phyloP scores from a whole-genome alignment of 768 basidiomycete species.

The Boletus speciosus region DNA sequence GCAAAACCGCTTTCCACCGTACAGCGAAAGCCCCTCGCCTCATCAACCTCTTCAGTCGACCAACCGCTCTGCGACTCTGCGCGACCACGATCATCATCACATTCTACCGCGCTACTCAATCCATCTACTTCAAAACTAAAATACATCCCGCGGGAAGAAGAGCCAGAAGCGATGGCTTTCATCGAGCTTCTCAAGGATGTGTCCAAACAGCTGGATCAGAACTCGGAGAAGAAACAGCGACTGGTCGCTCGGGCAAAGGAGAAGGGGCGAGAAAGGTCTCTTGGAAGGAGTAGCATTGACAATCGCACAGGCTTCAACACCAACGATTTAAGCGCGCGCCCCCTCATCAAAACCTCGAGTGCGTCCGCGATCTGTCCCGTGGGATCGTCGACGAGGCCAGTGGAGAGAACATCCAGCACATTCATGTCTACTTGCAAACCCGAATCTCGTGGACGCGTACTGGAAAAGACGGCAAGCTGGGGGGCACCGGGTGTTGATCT shows the following conservation, averaged over 20 bases:
- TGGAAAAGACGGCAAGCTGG: conserved; percentile 8
- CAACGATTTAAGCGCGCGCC: background rate
- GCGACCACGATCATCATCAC: conserved; percentile 19
- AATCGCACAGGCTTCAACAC: background rate
- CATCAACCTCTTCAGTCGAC: conserved; percentile 20
- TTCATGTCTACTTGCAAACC: background rate
- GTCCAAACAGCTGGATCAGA: conserved; percentile 22
- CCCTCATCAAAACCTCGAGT: conserved; percentile 18
- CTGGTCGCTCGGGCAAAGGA: conserved; percentile 9
- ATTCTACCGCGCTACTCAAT: conserved; percentile 2
- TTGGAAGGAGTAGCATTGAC: background rate
- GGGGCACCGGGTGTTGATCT: background rate
- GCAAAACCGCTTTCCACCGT: conserved; percentile 4
- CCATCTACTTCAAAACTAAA: background rate
- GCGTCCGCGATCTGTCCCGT: conserved; percentile 7
- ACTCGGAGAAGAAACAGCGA: conserved; percentile 26
- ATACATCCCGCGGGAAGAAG: conserved; percentile 11
- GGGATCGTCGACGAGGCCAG: background rate
- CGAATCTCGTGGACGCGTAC: background rate
- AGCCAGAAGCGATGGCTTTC: conserved; percentile 24
- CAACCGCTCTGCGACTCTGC: conserved; percentile 5
- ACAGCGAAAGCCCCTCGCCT: conserved; percentile 17
- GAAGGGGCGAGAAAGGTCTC: conserved; percentile 6
- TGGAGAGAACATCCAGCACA: background rate
- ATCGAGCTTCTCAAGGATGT: conserved; percentile 25